Base-by-base conservation (phyloP, 2,329 filamentous ascomycete species). In the Cladosporium oxysporum region DNA sequence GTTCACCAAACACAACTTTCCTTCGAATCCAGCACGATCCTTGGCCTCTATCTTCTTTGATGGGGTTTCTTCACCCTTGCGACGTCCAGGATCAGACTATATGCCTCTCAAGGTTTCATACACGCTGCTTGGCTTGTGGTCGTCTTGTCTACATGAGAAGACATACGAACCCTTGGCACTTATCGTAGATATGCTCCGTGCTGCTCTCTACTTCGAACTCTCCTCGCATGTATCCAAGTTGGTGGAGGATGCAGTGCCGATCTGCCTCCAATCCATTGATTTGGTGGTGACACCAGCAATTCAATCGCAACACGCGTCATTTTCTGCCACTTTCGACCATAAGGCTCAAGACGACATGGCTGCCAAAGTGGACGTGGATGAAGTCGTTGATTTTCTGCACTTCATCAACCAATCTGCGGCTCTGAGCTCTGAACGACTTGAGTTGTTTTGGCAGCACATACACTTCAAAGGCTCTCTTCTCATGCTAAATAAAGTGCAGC, bases 31-130 rank as follows among this genome's bases (percentile, higher is more conserved):
- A 1, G 76, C 79, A 0, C 83, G 83, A 55, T 89, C 87, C 0
- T 81, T 93, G 7, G 87, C 90, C 0, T 87, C 90, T 3, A 81
- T 88, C 26, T 84, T 93, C 33, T 85, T 91, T 62, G 87, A 91
- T 68, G 85, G 84, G 53, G 78, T 94, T n/a, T 86, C 89, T 0
- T 16, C 47, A 4, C 28, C 52, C 1, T 47, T 37, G 2, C 7
- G 37, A 16, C 33, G 29, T 18, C 21, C 55, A 16, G 31, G 44
- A 31, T n/a, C 44, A 23, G 47, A 59, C 7, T 75, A 82, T 6
- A 81, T 91, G 3, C 84, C 90, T 1, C 79, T 89, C 11, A 85
- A 88, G 67, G 88, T 93, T 69, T 87, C 87, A 60, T 81, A 86
- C 58, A 80, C 88, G 33, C 77, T 93, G 23, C 83, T 91, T 59